These are phyloP conservation scores for Sugiyamaella paludigena DNA, from an alignment of 1,139 yeast genomes.

Conservation along the genomic window DNA sequence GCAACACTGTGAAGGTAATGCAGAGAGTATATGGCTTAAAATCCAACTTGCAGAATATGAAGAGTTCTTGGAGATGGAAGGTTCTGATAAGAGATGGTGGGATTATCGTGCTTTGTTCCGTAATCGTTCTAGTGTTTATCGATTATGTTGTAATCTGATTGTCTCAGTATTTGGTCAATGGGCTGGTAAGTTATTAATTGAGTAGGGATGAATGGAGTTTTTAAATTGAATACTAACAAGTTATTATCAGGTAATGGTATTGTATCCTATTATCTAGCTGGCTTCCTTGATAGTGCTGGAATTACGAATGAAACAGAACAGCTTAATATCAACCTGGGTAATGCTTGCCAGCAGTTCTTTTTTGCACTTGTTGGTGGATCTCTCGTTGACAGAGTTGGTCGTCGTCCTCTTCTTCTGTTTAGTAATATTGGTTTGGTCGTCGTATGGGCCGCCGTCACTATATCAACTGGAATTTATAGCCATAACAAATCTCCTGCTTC, in stretches of 20 bases:
- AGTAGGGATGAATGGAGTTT: too few relatives aligned
- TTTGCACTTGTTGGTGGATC: conserved; percentile 17
- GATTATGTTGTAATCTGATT: conserved; percentile 18
- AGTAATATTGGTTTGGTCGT: too few relatives aligned
- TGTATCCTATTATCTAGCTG: conserved; percentile 22
- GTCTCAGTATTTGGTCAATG: too few relatives aligned
- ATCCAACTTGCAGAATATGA: conserved; percentile 17
- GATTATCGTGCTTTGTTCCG: conserved; percentile 8
- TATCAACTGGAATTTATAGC: too few relatives aligned
- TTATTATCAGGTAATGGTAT: conserved; percentile 19
- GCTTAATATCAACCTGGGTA: conserved; percentile 19
- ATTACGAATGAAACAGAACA: conserved; percentile 19
- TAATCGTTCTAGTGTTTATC: conserved; percentile 14
- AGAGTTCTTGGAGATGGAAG: conserved; percentile 16
- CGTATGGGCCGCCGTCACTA: too few relatives aligned
- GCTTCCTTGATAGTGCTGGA: conserved; percentile 21
- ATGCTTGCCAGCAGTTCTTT: too few relatives aligned
- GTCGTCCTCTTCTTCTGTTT: too few relatives aligned
- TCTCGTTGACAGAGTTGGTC: conserved; percentile 15
- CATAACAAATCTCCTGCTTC: too few relatives aligned
- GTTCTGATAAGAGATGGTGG: conserved; percentile 17
- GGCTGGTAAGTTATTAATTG: too few relatives aligned
- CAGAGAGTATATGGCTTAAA: conserved; percentile 14
- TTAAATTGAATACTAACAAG: too few relatives aligned
- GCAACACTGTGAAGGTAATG: conserved; percentile 28